These are phyloP conservation scores for Apiospora aurea DNA, from an alignment of 2,329 filamentous ascomycete genomes.

Conservation along the genomic window DNA sequence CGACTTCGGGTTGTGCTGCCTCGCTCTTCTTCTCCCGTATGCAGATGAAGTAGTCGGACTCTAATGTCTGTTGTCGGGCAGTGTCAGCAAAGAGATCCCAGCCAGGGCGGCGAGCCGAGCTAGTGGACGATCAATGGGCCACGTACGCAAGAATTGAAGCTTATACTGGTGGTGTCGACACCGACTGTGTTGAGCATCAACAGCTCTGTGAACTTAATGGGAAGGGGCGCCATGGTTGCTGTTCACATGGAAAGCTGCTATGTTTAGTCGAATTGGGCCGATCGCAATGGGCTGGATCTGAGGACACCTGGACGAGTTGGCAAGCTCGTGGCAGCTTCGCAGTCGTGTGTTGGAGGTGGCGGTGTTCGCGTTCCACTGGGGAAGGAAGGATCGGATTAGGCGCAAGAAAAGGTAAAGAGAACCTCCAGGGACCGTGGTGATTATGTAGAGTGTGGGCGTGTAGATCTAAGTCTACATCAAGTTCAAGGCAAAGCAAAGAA, in stretches of 20 bases:
- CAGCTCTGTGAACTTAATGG: conserved; percentile 93
- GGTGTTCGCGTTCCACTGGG: conserved; percentile 14
- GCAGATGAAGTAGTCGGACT: conserved; percentile 96
- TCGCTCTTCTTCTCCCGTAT: conserved; percentile 93
- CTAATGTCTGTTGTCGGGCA: conserved; percentile 76
- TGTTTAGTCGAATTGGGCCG: conserved; percentile 8
- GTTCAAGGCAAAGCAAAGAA: conserved; percentile 16
- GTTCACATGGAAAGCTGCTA: conserved; percentile 37
- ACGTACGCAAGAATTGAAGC: conserved; percentile 87
- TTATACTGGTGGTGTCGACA: conserved; percentile 64
- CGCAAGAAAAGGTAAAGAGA: conserved; percentile 21
- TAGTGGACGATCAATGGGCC: conserved; percentile 9
- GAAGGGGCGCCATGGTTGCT: conserved; percentile 70
- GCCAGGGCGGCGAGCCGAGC: neutral
- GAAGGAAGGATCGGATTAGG: conserved; percentile 20
- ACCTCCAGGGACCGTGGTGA: conserved; percentile 24
- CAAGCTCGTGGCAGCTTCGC: conserved; percentile 1
- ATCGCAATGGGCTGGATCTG: conserved; percentile 7
- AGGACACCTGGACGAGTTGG: conserved; percentile 12
- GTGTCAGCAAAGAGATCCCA: conserved; percentile 21
- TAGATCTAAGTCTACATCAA: conserved; percentile 10
- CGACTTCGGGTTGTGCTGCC: conserved; percentile 85
- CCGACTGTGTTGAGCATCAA: conserved; percentile 67
- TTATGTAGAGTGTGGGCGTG: conserved; percentile 14
- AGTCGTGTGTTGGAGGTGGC: conserved; percentile 1